Evolutionary conservation across 371 early-diverging fungal species (phyloP).

Genomic region (Amoeboaphelidium occidentale): DNA sequence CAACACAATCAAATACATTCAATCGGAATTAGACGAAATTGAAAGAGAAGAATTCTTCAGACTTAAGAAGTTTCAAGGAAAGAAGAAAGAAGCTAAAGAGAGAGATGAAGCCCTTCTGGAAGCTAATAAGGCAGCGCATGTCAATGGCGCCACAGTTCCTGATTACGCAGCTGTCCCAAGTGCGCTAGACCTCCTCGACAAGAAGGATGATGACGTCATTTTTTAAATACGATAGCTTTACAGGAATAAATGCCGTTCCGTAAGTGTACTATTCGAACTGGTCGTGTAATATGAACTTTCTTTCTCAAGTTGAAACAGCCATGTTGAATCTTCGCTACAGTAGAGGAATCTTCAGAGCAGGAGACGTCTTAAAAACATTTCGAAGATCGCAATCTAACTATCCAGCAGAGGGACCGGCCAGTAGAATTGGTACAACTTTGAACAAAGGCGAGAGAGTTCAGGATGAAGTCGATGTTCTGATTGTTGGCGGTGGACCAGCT

Average conservation of each 20-base stretch:
- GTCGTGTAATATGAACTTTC: no score
- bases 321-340: no score
- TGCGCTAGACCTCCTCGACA: neutral
- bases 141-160: neutral
- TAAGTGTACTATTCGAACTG: no score
- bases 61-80: constrained; percentile 89
- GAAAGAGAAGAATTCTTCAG: constrained; percentile 99
- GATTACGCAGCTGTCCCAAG: neutral
- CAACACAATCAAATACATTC: constrained; percentile 93
- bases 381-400: neutral
- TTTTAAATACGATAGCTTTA: no score
- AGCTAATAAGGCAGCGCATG: neutral
- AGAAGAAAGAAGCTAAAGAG: constrained; percentile 69
- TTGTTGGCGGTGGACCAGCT: neutral
- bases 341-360: no score
- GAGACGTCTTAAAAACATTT: no score
- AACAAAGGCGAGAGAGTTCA: neutral
- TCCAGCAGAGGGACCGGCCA: neutral
- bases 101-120: no score
- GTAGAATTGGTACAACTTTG: neutral
- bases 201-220: neutral
- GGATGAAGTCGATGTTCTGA: neutral
- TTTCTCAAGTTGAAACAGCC: no score
- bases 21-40: constrained; percentile 95
- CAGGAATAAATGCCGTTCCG: no score